Conservation (phyloP, 257 asterid genomes). For the Paraleonurus japonicus region DNA sequence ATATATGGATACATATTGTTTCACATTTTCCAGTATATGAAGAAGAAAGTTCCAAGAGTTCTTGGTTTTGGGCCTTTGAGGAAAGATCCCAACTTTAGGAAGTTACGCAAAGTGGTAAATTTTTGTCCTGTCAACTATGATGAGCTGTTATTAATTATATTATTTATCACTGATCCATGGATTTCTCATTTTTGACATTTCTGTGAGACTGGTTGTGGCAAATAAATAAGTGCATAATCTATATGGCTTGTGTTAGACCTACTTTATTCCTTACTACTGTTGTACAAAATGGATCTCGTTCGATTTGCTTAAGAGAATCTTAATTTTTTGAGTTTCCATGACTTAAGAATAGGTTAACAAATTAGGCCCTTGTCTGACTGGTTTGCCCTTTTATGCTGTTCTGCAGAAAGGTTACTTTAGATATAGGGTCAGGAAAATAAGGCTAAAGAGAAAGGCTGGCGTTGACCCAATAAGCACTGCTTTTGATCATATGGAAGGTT, state of each 20-base stretch:
- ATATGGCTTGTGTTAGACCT: conserved; percentile 5
- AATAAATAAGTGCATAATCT: background rate
- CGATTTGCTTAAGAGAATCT: background rate
- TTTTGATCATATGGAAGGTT: conserved; percentile 99
- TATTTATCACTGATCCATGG: conserved; percentile 9
- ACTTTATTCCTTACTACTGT: background rate
- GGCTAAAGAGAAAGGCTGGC: conserved; percentile 58
- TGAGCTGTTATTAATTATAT: conserved; percentile 4
- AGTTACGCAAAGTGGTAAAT: conserved; percentile 73
- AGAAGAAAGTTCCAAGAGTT: conserved; percentile 65
- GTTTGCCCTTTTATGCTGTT: conserved; percentile 17
- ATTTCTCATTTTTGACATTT: background rate
- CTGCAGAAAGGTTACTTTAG: conserved; percentile 73
- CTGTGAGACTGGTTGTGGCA: background rate
- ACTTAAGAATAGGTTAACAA: conserved; percentile 18
- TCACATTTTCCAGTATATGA: conserved; percentile 53
- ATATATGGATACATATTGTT: conserved; percentile 64
- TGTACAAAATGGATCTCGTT: background rate
- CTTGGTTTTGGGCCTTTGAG: conserved; percentile 81
- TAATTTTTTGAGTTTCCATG: background rate
- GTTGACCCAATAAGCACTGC: conserved; percentile 97
- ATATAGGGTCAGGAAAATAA: conserved; percentile 45
- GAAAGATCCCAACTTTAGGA: conserved; percentile 74
- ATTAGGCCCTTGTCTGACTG: background rate
- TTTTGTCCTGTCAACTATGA: conserved; percentile 26